Evolutionary conservation across 2,329 filamentous ascomycete genomes (phyloP).

Genomic region (Phialophora expanda): DNA sequence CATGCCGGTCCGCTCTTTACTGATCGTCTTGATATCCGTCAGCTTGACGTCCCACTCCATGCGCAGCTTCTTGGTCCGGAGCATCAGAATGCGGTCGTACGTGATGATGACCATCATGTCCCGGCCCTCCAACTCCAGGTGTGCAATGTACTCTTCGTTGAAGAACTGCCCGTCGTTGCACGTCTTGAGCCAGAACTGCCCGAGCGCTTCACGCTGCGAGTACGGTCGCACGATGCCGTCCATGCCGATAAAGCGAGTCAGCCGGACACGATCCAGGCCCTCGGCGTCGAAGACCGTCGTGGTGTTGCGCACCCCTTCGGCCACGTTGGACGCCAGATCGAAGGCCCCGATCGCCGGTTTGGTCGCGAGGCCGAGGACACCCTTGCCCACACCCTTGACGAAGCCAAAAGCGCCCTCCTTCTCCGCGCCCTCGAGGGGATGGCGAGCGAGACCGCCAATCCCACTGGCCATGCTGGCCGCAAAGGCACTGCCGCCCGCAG

Average conservation of each 20-base stretch:
- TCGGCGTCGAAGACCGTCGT: constrained; percentile 97
- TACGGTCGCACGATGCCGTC: constrained; percentile 96
- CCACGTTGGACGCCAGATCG: constrained; percentile 94
- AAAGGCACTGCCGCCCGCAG: constrained; percentile 92
- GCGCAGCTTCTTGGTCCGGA: constrained; percentile 80
- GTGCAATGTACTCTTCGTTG: constrained; percentile 95
- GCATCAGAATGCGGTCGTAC: constrained; percentile 84
- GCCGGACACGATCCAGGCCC: constrained; percentile 91
- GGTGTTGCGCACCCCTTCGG: constrained; percentile 96
- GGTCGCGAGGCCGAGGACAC: constrained; percentile 88
- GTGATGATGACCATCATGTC: constrained; percentile 91
- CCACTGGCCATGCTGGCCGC: constrained; percentile 91
- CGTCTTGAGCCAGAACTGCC: constrained; percentile 98
- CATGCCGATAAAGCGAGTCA: constrained; percentile 86
- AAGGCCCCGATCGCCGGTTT: constrained; percentile 97
- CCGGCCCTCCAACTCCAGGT: constrained; percentile 86
- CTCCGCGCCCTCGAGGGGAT: constrained; percentile 93
- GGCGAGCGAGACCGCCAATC: constrained; percentile 88
- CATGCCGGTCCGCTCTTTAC: constrained; percentile 93
- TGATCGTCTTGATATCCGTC: constrained; percentile 95
- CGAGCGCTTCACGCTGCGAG: constrained; percentile 90
- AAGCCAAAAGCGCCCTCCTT: constrained; percentile 93
- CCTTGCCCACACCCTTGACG: constrained; percentile 97
- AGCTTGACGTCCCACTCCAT: constrained; percentile 96
- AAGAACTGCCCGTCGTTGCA: constrained; percentile 98